These are phyloP conservation scores for Melanomma pulvis-pyrius DNA, from an alignment of 495 filamentous ascomycete species.

Conservation along the genomic window DNA sequence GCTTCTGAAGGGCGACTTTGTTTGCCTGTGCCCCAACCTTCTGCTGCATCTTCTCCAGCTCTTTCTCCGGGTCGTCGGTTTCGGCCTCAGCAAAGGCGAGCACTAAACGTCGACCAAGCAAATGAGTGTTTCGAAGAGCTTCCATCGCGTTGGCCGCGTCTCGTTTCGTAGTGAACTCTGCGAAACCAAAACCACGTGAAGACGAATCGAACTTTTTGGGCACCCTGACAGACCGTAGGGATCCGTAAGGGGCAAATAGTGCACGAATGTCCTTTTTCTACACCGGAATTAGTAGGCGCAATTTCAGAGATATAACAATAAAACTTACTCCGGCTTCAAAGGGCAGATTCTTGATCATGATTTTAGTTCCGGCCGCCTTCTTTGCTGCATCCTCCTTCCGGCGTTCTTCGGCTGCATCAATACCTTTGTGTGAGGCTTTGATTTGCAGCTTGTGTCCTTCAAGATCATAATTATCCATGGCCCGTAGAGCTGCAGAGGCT, in stretches of 20 bases:
- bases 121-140: conserved; percentile 88
- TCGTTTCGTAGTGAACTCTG: conserved; percentile 86
- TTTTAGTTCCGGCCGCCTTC: conserved; percentile 78
- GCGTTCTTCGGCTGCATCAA: conserved; percentile 83
- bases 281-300: not conserved
- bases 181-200: conserved; percentile 93
- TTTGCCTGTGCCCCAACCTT: conserved; percentile 86
- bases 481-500: conserved; percentile 73
- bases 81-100: conserved; percentile 87
- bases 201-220: conserved; percentile 90
- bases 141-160: conserved; percentile 94
- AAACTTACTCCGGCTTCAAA: conserved; percentile 71
- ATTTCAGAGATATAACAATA: not conserved
- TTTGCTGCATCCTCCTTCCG: conserved; percentile 78
- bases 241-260: conserved; percentile 85
- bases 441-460: conserved; percentile 84
- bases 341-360: conserved; percentile 97
- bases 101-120: conserved; percentile 84
- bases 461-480: conserved; percentile 85
- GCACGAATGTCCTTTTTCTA: conserved; percentile 82
- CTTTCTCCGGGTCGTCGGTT: conserved; percentile 86
- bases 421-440: conserved; percentile 78
- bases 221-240: conserved; percentile 86
- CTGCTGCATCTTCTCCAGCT: conserved; percentile 93
- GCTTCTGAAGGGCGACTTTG: conserved; percentile 83